Evolutionary conservation across 2,329 filamentous ascomycete genomes (phyloP), one percentile per base, ranked within the genome.

Genomic region (Ascochyta clinopodiicola): DNA sequence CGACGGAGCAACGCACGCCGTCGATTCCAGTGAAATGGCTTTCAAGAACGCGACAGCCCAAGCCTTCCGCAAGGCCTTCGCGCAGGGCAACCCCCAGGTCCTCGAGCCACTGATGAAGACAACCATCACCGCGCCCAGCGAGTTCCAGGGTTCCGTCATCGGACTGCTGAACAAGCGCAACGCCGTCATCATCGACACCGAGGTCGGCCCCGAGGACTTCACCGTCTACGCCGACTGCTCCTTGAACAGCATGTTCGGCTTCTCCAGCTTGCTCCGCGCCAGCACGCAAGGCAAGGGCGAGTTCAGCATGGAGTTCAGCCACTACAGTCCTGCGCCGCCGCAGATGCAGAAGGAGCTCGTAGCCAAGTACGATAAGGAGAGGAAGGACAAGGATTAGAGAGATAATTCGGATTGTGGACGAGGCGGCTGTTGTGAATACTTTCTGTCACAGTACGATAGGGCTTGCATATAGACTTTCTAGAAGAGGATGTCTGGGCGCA

Each of bases 51-150:
- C 95, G 12, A 96, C 95, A 2, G 92, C 96, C 77, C 91, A 96
- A 81, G 95, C 95, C 24, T 99, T 99, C 88, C 88, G 90, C 67
- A 96, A 97, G 80, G 90, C 92, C 17, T 98, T 99, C 80, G 82
- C 84, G 57, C 86, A 90, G 12, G 91, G 89, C 31, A 85, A 87
- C 47, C 93, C 94, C 2, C 86, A 91, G 68, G 88, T 99, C 9
- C 86, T 99, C 32, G 95, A 99, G 78, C 95, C 95, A 5, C 80
- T 99, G 50, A 99, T 99, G 95, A 98, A 97, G 84, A 97, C 92
- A 0, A 93, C 92, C 58, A 92, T 99, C 70, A 96, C 92, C 29
- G 93, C 95, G 0, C 95, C 95, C 42, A 92, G 90, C 71, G 95
- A 99, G 82, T 99, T 98, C 83, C 95, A 99, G 79, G 95, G 95